Evolutionary conservation across 2,329 filamentous ascomycete genomes (phyloP).

Genomic region (Fusarium sororula): DNA sequence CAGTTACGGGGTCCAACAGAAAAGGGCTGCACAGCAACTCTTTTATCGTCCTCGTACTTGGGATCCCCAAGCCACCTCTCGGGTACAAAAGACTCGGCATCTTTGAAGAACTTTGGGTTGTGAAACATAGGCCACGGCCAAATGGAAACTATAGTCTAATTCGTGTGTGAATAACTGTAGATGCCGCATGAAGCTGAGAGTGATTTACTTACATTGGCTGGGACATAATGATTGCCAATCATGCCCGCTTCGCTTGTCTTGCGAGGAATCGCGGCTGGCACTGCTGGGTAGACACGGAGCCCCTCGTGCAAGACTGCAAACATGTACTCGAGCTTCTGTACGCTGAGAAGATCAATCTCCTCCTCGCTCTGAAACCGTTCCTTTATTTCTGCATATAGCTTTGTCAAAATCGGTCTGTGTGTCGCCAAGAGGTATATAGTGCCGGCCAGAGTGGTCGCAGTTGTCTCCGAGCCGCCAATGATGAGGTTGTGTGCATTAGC

Average conservation of each 20-base stretch:
- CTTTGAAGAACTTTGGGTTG: not conserved
- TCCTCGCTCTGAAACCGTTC: not conserved
- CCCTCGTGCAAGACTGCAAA: not conserved
- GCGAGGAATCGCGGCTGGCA: not conserved
- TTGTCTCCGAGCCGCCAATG: not conserved
- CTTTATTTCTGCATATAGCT: not conserved
- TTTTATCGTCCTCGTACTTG: not conserved
- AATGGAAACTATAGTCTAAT: not conserved
- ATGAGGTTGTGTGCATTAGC: not conserved
- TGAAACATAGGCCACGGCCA: not conserved
- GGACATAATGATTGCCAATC: not conserved
- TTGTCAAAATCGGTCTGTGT: not conserved
- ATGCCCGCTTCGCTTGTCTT: not conserved
- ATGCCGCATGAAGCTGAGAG: rapidly evolving
- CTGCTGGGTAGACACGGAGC: not conserved
- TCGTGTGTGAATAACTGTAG: not conserved
- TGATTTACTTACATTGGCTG: not conserved
- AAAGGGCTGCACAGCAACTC: not conserved
- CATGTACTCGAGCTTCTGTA: not conserved
- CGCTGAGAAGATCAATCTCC: not conserved
- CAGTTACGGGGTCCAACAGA: not conserved
- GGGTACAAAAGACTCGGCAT: not conserved
- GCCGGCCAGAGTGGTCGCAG: not conserved
- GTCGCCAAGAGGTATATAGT: not conserved
- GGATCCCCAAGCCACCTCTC: not conserved